Conservation (phyloP, 1,284 basidiomycete species). For the Singerocomus inundabilis region DNA sequence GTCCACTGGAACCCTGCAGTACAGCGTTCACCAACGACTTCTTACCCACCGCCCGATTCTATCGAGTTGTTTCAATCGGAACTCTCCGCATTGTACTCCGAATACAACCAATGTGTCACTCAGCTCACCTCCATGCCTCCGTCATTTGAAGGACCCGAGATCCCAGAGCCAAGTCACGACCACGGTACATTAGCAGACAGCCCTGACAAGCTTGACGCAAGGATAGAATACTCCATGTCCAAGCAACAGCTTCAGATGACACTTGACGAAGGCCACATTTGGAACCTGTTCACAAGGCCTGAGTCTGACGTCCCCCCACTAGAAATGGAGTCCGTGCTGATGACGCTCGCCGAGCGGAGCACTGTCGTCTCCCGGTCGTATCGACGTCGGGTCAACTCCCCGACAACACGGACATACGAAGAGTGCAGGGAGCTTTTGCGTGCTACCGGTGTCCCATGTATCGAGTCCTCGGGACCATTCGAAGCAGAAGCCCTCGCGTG, state of each 20-base stretch:
- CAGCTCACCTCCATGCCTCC: conserved; percentile 43
- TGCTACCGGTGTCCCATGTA: conserved; percentile 76
- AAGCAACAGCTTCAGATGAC: conserved; percentile 62
- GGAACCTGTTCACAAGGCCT: conserved; percentile 44
- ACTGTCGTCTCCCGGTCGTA: conserved; percentile 59
- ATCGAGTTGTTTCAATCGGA: conserved; percentile 30
- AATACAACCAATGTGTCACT: conserved; percentile 49
- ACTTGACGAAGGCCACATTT: conserved; percentile 61
- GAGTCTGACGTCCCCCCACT: conserved; percentile 7
- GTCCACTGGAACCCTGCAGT: conserved; percentile 27
- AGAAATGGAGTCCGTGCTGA: conserved; percentile 32
- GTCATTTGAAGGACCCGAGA: conserved; percentile 17
- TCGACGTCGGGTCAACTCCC: conserved; percentile 53
- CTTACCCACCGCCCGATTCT: conserved; percentile 18
- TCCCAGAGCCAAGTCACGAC: conserved; percentile 9
- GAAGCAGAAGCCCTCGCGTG: conserved; percentile 86
- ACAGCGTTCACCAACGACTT: conserved; percentile 10
- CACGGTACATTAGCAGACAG: conserved; percentile 9
- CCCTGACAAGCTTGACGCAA: conserved; percentile 36
- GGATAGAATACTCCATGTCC: conserved; percentile 53
- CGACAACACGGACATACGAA: conserved; percentile 58
- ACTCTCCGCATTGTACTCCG: conserved; percentile 46
- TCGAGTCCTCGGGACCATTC: conserved; percentile 63
- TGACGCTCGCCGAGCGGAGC: conserved; percentile 49
- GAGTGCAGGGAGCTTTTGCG: conserved; percentile 63